Conservation (phyloP, 768 basidiomycete genomes). For the Boletus fagicola region DNA sequence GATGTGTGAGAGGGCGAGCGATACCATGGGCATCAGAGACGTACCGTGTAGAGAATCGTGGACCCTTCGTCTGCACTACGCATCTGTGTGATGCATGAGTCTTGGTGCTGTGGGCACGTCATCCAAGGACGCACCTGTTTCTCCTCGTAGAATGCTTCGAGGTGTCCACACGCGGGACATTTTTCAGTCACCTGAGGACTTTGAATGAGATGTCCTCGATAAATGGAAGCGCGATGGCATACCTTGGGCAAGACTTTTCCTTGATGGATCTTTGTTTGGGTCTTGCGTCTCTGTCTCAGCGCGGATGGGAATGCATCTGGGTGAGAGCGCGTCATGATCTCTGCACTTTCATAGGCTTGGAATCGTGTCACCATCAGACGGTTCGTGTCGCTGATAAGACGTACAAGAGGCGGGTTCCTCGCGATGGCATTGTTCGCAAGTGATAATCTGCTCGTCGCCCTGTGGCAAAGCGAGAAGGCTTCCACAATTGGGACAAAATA, state of each 20-base stretch:
- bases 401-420: conserved; percentile 86
- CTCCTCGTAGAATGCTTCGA: conserved; percentile 85
- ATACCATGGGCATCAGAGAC: conserved; percentile 30
- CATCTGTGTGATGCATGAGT: conserved; percentile 43
- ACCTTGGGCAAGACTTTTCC: conserved; percentile 67
- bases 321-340: conserved; percentile 86
- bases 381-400: conserved; percentile 31
- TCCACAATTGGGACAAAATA: conserved; percentile 94
- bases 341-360: conserved; percentile 87
- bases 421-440: conserved; percentile 86
- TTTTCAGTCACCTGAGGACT: conserved; percentile 73
- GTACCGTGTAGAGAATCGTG: conserved; percentile 90
- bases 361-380: not conserved
- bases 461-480: conserved; percentile 82
- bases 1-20: conserved; percentile 6
- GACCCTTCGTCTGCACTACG: conserved; percentile 94
- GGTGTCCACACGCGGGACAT: conserved; percentile 84
- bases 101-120: not conserved
- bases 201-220: not conserved
- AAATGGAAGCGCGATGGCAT: conserved; percentile 38
- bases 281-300: conserved; percentile 83
- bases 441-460: conserved; percentile 69
- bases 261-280: conserved; percentile 78
- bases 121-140: conserved; percentile 58
- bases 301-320: conserved; percentile 94